Conservation (phyloP, 192 early-diverging fungal genomes). For the Backusella morwellensis region DNA sequence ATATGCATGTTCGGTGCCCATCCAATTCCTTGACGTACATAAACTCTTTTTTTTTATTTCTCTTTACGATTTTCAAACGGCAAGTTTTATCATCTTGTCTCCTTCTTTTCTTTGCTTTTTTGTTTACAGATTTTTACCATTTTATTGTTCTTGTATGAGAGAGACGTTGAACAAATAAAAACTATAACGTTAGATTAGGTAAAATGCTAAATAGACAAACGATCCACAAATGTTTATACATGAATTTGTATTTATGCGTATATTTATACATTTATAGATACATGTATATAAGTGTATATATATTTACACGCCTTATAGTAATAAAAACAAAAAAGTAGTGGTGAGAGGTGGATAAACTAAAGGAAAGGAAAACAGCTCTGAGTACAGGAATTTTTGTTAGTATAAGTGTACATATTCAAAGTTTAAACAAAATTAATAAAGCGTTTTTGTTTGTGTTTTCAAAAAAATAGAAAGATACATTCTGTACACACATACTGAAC, state of each 20-base stretch:
- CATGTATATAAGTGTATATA: not conserved
- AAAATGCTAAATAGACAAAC: not conserved
- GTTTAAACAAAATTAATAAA: slow-evolving; percentile 1
- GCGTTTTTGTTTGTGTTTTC: slow-evolving; percentile 5
- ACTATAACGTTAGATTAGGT: not conserved
- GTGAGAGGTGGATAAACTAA: not conserved
- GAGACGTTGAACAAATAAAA: not conserved
- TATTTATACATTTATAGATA: not conserved
- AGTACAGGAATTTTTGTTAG: not conserved
- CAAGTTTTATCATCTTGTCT: not conserved
- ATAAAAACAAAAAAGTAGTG: not conserved
- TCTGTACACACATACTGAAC: not conserved
- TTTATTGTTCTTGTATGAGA: not conserved
- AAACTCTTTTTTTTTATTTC: not conserved
- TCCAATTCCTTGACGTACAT: not conserved
- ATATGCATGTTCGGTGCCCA: slow-evolving; percentile 2
- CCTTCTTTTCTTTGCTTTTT: not conserved
- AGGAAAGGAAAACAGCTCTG: not conserved
- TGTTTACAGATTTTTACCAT: not conserved
- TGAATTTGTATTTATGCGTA: not conserved
- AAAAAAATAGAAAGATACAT: not conserved
- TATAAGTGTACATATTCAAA: slow-evolving; percentile 4
- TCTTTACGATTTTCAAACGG: not conserved
- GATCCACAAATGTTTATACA: not conserved
- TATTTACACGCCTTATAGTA: not conserved